Evolutionary conservation across 2,329 filamentous ascomycete genomes (phyloP).

Genomic region (Penicillium sp.): DNA sequence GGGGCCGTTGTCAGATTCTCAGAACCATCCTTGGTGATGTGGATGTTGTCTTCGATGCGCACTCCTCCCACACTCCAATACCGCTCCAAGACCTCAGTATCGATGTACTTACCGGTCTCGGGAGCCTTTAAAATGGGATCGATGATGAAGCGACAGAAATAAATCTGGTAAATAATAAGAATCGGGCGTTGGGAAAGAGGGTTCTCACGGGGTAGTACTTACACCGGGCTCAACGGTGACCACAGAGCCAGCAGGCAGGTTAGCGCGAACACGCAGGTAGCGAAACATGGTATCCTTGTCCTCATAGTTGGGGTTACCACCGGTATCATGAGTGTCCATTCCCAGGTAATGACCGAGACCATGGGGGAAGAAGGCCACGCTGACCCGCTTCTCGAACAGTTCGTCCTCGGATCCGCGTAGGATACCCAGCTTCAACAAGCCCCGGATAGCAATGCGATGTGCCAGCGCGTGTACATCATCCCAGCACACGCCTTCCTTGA

Average conservation of each 20-base stretch:
- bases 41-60: conserved; percentile 85
- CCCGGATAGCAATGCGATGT: conserved; percentile 67
- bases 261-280: conserved; percentile 77
- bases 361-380: conserved; percentile 87
- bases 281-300: conserved; percentile 83
- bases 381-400: conserved; percentile 75
- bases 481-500: conserved; percentile 68
- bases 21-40: conserved; percentile 72
- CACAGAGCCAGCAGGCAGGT: conserved; percentile 72
- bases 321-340: conserved; percentile 88
- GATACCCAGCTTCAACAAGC: conserved; percentile 68
- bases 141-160: conserved; percentile 89
- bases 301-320: conserved; percentile 71
- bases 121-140: conserved; percentile 73
- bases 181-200: neutral
- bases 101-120: conserved; percentile 71
- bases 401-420: conserved; percentile 64
- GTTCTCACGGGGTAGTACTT: conserved; percentile 32
- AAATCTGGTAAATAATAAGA: conserved; percentile 53
- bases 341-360: conserved; percentile 88
- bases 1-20: conserved; percentile 82
- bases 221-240: conserved; percentile 93
- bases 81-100: conserved; percentile 66
- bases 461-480: conserved; percentile 71
- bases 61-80: conserved; percentile 92